These are phyloP conservation scores for Lumnitzera racemosa DNA, from an alignment of 345 rosid species.

Conservation along the genomic window DNA sequence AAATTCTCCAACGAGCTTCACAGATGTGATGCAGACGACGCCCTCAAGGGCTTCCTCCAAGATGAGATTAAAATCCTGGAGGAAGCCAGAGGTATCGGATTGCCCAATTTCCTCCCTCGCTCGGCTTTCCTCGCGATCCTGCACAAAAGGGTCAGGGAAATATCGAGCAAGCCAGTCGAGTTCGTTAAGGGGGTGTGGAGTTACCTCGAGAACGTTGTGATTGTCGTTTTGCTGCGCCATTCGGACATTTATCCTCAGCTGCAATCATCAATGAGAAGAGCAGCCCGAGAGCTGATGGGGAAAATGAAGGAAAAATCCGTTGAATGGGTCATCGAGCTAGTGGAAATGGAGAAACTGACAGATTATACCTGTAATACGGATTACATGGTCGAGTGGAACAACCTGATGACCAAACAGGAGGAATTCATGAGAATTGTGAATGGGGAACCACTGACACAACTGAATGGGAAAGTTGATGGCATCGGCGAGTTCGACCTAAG, in stretches of 20 bases:
- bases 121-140: constrained; percentile 15
- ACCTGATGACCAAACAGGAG: constrained; percentile 8
- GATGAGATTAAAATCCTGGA: constrained; percentile 22
- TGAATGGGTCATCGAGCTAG: constrained; percentile 19
- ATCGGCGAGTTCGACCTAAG: constrained; percentile 9
- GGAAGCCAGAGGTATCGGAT: constrained; percentile 22
- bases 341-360: constrained; percentile 30
- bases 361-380: constrained; percentile 29
- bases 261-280: constrained; percentile 9
- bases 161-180: constrained; percentile 5
- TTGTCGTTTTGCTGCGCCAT: constrained; percentile 11
- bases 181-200: constrained; percentile 19
- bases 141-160: constrained; percentile 15
- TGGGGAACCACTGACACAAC: neutral
- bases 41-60: constrained; percentile 4
- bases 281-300: constrained; percentile 14
- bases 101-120: constrained; percentile 30
- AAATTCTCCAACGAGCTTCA: constrained; percentile 5
- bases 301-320: constrained; percentile 24
- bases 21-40: neutral
- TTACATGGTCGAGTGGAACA: constrained; percentile 17
- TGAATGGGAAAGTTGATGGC: neutral
- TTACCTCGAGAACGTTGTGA: constrained; percentile 14
- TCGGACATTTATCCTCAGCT: constrained; percentile 19
- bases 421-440: neutral